These are phyloP conservation scores for Solanum clarkiae DNA, from an alignment of 257 asterid species.

Conservation along the genomic window DNA sequence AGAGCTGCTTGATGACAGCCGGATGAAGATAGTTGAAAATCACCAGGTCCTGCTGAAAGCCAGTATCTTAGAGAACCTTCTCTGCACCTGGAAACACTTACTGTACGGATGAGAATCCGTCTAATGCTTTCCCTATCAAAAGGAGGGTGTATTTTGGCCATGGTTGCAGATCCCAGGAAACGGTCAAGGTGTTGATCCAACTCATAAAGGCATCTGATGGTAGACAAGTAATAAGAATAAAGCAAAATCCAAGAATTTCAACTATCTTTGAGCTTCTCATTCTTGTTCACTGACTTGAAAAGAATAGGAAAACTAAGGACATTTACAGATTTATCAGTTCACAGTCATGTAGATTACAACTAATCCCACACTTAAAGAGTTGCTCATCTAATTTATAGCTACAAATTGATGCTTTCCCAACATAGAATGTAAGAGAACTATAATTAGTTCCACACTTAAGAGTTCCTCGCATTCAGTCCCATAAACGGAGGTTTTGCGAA, in stretches of 20 bases:
- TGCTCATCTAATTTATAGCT: neutral
- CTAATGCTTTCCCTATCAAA: slow-evolving; percentile 56
- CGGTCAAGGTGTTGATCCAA: slow-evolving; percentile 86
- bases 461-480: neutral
- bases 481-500: too few species aligned
- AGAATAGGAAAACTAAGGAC: neutral
- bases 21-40: slow-evolving; percentile 74
- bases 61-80: slow-evolving; percentile 76
- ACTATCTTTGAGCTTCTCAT: neutral
- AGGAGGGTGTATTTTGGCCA: slow-evolving; percentile 75
- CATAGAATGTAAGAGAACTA: neutral
- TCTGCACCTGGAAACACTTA: slow-evolving; percentile 67
- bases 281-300: neutral
- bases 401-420: neutral
- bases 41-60: slow-evolving; percentile 93
- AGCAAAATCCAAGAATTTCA: neutral
- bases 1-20: slow-evolving; percentile 52
- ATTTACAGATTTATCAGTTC: neutral
- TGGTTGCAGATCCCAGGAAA: slow-evolving; percentile 59
- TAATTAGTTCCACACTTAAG: neutral
- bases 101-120: slow-evolving; percentile 65
- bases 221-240: neutral
- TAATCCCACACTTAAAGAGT: neutral
- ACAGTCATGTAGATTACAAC: neutral
- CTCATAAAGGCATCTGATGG: slow-evolving; percentile 66